Base-by-base conservation (phyloP, 768 basidiomycete genomes). In the Xerocomus brunneocitrinus region DNA sequence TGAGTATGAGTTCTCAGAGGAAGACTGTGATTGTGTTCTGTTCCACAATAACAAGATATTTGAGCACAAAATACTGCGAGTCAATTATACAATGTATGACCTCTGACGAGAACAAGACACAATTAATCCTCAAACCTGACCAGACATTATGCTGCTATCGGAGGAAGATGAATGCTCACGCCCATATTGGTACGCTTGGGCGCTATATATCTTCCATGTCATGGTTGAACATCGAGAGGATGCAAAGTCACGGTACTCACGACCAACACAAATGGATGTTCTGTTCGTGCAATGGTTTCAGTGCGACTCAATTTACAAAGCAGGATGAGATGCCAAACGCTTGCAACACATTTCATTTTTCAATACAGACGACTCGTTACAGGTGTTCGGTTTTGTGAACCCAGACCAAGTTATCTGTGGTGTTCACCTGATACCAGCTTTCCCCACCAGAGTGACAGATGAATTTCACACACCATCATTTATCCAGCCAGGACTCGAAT, bases 331-430 rank as follows among this genome's bases (percentile, higher is more conserved):
- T 4, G 36, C 54, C 0, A 58, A 66, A n/a, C 60, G 16, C 3
- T 38, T 38, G n/a, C 36, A 8, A 38, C 16, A 6, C 16, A 16
- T 38, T 16, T 19, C 5, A 8, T 38, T 38, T 38, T 7, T 38
- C 5, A 19, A 19, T 5, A 8, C 36, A 19, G n/a, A 38, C 2
- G 36, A 38, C n/a, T n/a, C 5, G 2, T 7, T 32, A 10, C 31
- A 58, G 1, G 66, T 72, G 4, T 81, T 79, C 51, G 72, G 78
- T 0, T 81, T 82, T 43, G 25, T 81, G 0, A 69, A 81, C 56
- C 80, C 79, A 0, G 50, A 53, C 0, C 56, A 62, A 0, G 68
- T 82, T 4, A 59, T 81, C 28, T 62, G 72, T 0, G 72, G 62
- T 0, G 63, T 58, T 2, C 78, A 81, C 54, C 54, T 81, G 2